Conservation (phyloP, 352 stramenopile species). For the Pythium oligandrum region DNA sequence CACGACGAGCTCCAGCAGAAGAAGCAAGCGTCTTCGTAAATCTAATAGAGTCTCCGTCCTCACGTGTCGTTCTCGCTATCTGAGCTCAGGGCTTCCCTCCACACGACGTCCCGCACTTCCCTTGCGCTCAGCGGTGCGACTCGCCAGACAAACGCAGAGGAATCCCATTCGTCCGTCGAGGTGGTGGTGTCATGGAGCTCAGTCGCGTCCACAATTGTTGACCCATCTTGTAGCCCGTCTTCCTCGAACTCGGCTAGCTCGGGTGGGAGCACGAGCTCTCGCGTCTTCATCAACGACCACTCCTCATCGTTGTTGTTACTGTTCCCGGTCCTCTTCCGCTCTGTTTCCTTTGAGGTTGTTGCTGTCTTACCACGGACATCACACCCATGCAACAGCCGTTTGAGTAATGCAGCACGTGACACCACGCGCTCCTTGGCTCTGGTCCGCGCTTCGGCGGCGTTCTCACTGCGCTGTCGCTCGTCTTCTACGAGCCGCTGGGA, state of each 20-base stretch:
- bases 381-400: slow-evolving; percentile 25
- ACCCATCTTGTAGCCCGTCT: slow-evolving; percentile 25
- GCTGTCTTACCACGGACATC: slow-evolving; percentile 12
- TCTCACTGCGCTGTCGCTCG: slow-evolving; percentile 35
- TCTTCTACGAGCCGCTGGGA: slow-evolving; percentile 42
- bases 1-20: slow-evolving; percentile 45
- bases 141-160: background rate
- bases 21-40: slow-evolving; percentile 18
- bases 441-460: slow-evolving; percentile 36
- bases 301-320: slow-evolving; percentile 16
- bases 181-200: slow-evolving; percentile 2
- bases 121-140: background rate
- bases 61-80: background rate
- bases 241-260: slow-evolving; percentile 65
- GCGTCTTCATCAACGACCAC: slow-evolving; percentile 3
- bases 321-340: background rate
- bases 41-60: slow-evolving; percentile 6
- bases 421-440: slow-evolving; percentile 45
- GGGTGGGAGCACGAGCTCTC: slow-evolving; percentile 20
- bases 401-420: slow-evolving; percentile 22
- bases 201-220: too few species aligned
- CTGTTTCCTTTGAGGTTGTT: slow-evolving; percentile 3
- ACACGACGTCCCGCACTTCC: slow-evolving; percentile 1
- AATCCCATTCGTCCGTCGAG: background rate
- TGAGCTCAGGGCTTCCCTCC: background rate